Evolutionary conservation across 2,329 filamentous ascomycete species (phyloP), one percentile per base, ranked within the genome.

Genomic region (Metarhizium guizhouense): DNA sequence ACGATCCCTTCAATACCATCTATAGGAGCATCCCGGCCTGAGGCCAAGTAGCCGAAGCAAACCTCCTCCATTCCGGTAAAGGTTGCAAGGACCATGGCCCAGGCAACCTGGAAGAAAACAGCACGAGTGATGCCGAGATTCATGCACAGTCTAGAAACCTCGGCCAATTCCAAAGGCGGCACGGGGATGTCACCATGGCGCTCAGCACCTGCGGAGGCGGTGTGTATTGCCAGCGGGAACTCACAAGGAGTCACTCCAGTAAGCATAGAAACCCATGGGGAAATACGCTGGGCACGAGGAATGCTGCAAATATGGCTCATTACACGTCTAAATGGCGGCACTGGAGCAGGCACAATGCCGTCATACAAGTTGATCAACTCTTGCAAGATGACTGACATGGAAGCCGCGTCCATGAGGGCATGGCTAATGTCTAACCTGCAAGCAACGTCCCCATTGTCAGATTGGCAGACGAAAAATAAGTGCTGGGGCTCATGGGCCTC

Each of bases 11-110:
- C 70, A 18, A 81, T 74, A 4, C 73, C 71, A 3, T 68, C 65
- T 2, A 82, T 67, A 3, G 76, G 72, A 7, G 75, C 69, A 58
- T 81, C 77, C 25, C 80, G 70, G 6, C 79, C 78, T 0, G 76
- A 77, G 4, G 78, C 63, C 0, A 79, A 72, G 55, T 79, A 77
- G 2, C 78, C 79, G 56, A 81, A 82, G 30, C 74, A 76, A 1
- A 80, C 70, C 53, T 79, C 74, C 4, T 70, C 68, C 0, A 68
- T 65, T 1, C 71, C 72, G 3, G 76, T 76, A 57, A 77, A 78
- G 6, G 69, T 59, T 1, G 67, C 66, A 0, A 73, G 65, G 2
- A 72, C 66, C 16, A 76, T 55, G 3, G 70, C 71, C 74, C 74
- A 76, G 4, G 73, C 73, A 14, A 70, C 72, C 47, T 71, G 67